Evolutionary conservation across 495 filamentous ascomycete species (phyloP).

Genomic region (Penicillium nucicola): DNA sequence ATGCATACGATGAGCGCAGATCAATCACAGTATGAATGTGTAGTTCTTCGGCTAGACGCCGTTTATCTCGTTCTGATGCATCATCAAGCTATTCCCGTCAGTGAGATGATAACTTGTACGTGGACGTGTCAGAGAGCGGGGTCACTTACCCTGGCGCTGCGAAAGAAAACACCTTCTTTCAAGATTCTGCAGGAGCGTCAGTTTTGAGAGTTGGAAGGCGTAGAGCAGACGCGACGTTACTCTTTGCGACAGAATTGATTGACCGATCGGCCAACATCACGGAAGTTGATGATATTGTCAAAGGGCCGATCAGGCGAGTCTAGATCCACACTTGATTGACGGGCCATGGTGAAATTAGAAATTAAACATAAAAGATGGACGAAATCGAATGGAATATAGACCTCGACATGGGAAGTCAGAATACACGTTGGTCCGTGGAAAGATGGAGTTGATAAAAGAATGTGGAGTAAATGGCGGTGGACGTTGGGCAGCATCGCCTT

Average conservation of each 20-base stretch:
- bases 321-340: constrained; percentile 38
- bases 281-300: constrained; percentile 74
- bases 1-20: constrained; percentile 64
- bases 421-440: neutral
- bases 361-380: constrained; percentile 1
- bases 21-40: constrained; percentile 72
- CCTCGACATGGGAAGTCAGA: neutral
- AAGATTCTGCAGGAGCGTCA: constrained; percentile 46
- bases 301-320: constrained; percentile 50
- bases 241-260: constrained; percentile 55
- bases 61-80: constrained; percentile 62
- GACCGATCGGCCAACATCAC: constrained; percentile 75
- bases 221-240: constrained; percentile 35
- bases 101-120: neutral
- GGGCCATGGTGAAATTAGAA: constrained; percentile 16
- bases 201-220: neutral
- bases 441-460: constrained; percentile 4
- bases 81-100: constrained; percentile 51
- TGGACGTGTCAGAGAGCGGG: neutral
- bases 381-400: neutral
- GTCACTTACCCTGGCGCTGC: constrained; percentile 64
- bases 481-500: constrained; percentile 22
- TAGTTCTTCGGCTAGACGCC: constrained; percentile 56
- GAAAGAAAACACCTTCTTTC: constrained; percentile 67
- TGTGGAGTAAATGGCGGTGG: constrained; percentile 30